Percentiles rank a stretch among this genome's conserved stretches.
Evolutionary conservation across 2,329 filamentous ascomycete genomes (phyloP).

Genomic region (Dendryphion nanum): DNA sequence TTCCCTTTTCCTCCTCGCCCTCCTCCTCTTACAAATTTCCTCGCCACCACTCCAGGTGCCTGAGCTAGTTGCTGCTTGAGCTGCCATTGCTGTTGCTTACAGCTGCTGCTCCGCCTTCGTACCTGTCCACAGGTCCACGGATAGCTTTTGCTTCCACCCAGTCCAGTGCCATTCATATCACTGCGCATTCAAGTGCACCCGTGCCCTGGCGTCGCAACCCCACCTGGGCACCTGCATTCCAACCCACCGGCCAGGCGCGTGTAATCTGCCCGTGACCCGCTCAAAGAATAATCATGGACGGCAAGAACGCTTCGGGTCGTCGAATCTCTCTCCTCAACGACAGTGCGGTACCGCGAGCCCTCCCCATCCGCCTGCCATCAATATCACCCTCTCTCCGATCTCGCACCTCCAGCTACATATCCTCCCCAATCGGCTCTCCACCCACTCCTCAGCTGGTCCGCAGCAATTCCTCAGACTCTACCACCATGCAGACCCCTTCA

Average conservation of each 20-base stretch:
- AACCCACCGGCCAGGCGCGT: conserved; percentile 23
- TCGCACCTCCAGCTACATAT: conserved; percentile 44
- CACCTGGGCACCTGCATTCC: conserved; percentile 9
- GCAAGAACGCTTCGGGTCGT: conserved; percentile 50
- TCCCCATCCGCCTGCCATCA: conserved; percentile 35
- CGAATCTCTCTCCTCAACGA: conserved; percentile 53
- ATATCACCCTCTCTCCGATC: conserved; percentile 38
- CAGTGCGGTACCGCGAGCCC: conserved; percentile 31
- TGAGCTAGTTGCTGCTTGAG: neutral
- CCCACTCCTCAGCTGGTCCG: conserved; percentile 47
- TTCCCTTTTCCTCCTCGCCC: neutral
- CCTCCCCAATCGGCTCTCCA: conserved; percentile 47
- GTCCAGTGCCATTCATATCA: neutral
- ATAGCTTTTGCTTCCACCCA: conserved; percentile 6
- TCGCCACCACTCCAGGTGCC: neutral
- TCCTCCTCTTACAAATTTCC: neutral
- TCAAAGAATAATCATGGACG: conserved; percentile 48
- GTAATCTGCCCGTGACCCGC: conserved; percentile 19
- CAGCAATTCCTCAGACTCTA: conserved; percentile 48
- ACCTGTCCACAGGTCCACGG: neutral
- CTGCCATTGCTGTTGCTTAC: neutral
- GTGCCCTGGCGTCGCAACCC: neutral
- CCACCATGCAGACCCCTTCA: conserved; percentile 44
- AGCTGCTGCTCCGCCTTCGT: neutral
- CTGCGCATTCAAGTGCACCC: neutral